phyloP scores from a whole-genome alignment of 306 rosid genomes.

The Castanea crenata region DNA sequence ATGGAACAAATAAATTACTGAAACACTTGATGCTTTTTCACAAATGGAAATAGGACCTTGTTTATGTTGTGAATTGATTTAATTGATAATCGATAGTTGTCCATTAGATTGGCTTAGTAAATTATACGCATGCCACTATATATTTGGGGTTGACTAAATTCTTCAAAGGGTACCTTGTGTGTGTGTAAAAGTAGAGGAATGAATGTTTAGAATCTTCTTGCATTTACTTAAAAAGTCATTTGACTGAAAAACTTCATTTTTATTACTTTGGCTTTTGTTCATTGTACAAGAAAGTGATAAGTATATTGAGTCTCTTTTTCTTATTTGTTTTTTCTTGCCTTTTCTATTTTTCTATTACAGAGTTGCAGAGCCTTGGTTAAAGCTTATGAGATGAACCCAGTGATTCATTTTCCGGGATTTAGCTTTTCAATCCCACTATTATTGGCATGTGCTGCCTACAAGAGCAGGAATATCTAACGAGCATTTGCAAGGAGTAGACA shows the following conservation, averaged over 20 bases:
- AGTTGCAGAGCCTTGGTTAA: constrained; percentile 68
- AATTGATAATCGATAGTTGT: neutral
- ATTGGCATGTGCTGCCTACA: constrained; percentile 51
- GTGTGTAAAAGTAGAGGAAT: neutral
- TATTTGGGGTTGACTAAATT: neutral
- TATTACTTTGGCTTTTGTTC: neutral
- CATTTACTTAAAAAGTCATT: neutral
- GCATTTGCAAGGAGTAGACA: neutral
- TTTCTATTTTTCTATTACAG: constrained; percentile 45
- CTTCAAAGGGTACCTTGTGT: too few species aligned
- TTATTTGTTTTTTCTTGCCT: neutral
- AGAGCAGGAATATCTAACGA: constrained; percentile 46
- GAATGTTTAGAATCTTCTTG: neutral
- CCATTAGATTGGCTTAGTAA: neutral
- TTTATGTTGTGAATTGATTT: neutral
- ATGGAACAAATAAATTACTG: neutral
- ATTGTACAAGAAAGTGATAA: neutral
- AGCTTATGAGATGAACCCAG: constrained; percentile 90
- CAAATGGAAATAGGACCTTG: neutral
- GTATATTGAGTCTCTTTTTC: neutral
- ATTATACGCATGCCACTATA: neutral
- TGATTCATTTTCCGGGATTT: constrained; percentile 65
- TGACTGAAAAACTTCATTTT: neutral
- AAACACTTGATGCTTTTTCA: neutral
- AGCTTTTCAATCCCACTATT: constrained; percentile 61